phyloP scores from a whole-genome alignment of 495 filamentous ascomycete genomes.

The Glarea lozoyensis region DNA sequence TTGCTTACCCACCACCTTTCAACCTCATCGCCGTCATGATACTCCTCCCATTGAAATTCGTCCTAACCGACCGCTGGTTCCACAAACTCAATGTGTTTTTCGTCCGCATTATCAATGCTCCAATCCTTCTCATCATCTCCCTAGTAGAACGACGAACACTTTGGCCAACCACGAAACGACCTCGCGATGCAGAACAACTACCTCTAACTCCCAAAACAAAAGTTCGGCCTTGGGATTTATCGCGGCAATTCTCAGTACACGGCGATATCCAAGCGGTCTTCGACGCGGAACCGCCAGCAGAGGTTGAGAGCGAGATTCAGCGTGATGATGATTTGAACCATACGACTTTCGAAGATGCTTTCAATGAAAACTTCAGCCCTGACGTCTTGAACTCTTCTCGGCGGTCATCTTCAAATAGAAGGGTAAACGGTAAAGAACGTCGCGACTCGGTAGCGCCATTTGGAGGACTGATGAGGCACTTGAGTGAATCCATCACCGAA shows the following conservation, averaged over 20 bases:
- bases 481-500: constrained; percentile 16
- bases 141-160: constrained; percentile 45
- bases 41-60: constrained; percentile 56
- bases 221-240: constrained; percentile 37
- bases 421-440: constrained; percentile 9
- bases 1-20: constrained; percentile 65
- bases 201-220: constrained; percentile 13
- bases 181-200: constrained; percentile 28
- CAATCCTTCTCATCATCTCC: constrained; percentile 52
- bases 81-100: constrained; percentile 65
- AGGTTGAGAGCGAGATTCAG: constrained; percentile 29
- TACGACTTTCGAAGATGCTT: constrained; percentile 8
- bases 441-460: constrained; percentile 24
- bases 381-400: background rate
- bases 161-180: constrained; percentile 29
- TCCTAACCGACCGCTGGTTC: constrained; percentile 61
- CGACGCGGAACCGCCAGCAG: constrained; percentile 53
- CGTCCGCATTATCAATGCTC: constrained; percentile 55
- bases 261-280: constrained; percentile 62
- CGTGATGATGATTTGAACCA: constrained; percentile 19
- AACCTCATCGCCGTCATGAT: constrained; percentile 59
- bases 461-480: constrained; percentile 16
- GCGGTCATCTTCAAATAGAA: too few species aligned
- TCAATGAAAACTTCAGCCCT: constrained; percentile 6
- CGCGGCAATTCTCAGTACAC: constrained; percentile 44